Evolutionary conservation across 2,329 filamentous ascomycete genomes (phyloP).

Genomic region (Daldinia sp.): DNA sequence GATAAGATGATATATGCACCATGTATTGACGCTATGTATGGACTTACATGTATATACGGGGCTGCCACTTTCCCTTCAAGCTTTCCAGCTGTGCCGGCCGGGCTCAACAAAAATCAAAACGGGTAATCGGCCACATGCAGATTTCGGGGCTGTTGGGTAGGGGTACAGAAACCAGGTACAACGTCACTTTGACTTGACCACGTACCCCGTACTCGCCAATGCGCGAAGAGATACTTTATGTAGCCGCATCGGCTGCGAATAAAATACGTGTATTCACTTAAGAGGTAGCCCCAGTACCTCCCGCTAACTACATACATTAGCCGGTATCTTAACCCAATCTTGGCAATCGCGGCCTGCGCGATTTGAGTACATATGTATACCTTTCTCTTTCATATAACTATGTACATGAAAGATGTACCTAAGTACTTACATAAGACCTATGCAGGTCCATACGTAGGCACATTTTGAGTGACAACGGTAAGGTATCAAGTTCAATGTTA

Average conservation of each 20-base stretch:
- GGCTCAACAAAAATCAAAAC: slow-evolving; percentile 13
- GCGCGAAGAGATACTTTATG: background rate
- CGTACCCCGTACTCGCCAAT: background rate
- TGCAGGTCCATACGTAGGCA: slow-evolving; percentile 3
- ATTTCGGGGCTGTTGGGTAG: slow-evolving; percentile 15
- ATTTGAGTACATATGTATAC: background rate
- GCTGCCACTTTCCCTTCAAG: background rate
- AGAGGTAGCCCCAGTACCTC: background rate
- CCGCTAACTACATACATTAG: too few species aligned
- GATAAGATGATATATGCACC: too few species aligned
- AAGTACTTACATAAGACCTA: too few species aligned
- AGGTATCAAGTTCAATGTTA: too few species aligned
- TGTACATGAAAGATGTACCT: background rate
- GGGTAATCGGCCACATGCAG: slow-evolving; percentile 18
- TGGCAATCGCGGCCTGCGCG: background rate
- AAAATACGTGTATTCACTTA: background rate
- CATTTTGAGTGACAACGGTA: too few species aligned
- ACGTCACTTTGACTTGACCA: too few species aligned
- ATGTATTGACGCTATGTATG: background rate
- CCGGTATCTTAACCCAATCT: background rate
- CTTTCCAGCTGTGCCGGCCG: slow-evolving; percentile 5
- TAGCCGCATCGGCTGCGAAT: background rate
- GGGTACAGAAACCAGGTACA: background rate
- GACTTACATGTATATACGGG: slow-evolving; percentile 4
- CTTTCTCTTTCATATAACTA: background rate